Base-by-base conservation (phyloP, 257 asterid species). In the Nicotiana obtusifolia region DNA sequence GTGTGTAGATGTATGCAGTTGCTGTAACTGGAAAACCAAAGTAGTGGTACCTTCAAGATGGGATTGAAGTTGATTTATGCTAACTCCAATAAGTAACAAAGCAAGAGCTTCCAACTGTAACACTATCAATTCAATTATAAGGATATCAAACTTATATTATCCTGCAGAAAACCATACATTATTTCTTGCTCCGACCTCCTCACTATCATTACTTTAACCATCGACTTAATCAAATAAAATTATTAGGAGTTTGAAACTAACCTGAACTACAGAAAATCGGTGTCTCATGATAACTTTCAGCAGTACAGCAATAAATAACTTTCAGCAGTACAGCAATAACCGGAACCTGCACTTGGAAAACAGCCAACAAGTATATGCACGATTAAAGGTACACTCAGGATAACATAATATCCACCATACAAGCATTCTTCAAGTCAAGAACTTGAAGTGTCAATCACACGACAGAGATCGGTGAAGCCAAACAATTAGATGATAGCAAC, bases 41-140 rank as follows among this genome's bases (percentile, higher is more conserved):
- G 96, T 90, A 86, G 89, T 65, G 73, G 95, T 69, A 66, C 93
- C 95, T 86, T 88, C 99, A 5, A 98, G 99, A 35, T 81, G 82
- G 84, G 98, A 89, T 64, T 93, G 93, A 81, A 96, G 94, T 85
- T 96, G 99, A 86, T 96, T 94, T 81, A 96, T 91, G 28, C 93
- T 90, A 76, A 96, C 92, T 68, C 99, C 99, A 82, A 96, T 96
- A 78, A 96, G 97, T 94, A 96, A 82, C 87, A 96, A 83, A 24
- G 98, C 98, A 78, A 96, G 99, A 84, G 99, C 99, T 89, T 96
- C 99, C 99, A 98, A 94, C 98, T 96, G 91, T 64, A n/a, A 77
- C 13, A 83, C 69, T 68, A 64, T 81, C 80, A 83, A 31, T 10
- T 30, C 71, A 66, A 68, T 35, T 73, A 73, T 73, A 47, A 44